phyloP scores from a whole-genome alignment of 768 basidiomycete species.

The Hydnomerulius pinastri region DNA sequence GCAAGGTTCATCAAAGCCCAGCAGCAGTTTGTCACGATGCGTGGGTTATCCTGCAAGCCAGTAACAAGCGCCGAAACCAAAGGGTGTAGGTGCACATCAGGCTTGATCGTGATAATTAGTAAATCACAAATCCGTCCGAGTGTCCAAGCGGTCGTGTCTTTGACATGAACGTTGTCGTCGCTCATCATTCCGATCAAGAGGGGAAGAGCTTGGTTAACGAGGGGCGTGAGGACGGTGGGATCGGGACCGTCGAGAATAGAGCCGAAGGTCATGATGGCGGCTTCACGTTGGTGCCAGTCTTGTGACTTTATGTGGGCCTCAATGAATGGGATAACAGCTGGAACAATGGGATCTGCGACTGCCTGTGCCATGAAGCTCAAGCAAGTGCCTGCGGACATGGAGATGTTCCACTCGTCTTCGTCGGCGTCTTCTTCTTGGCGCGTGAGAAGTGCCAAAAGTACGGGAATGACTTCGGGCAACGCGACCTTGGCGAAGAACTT shows the following conservation, averaged over 20 bases:
- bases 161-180: slow-evolving; percentile 82
- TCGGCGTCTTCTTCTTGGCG: slow-evolving; percentile 96
- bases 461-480: slow-evolving; percentile 91
- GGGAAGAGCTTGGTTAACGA: slow-evolving; percentile 92
- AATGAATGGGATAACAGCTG: slow-evolving; percentile 95
- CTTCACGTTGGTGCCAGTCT: slow-evolving; percentile 96
- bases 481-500: slow-evolving; percentile 94
- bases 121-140: slow-evolving; percentile 93
- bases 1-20: slow-evolving; percentile 97
- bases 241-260: slow-evolving; percentile 98
- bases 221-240: slow-evolving; percentile 79
- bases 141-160: slow-evolving; percentile 98
- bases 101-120: slow-evolving; percentile 82
- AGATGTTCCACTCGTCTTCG: slow-evolving; percentile 98
- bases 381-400: slow-evolving; percentile 96
- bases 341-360: slow-evolving; percentile 88
- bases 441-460: slow-evolving; percentile 83
- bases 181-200: slow-evolving; percentile 95
- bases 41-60: slow-evolving; percentile 77
- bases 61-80: slow-evolving; percentile 81
- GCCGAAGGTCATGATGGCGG: slow-evolving; percentile 97
- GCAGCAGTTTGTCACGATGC: slow-evolving; percentile 92
- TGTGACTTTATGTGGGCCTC: slow-evolving; percentile 90
- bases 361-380: slow-evolving; percentile 86
- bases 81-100: slow-evolving; percentile 83